phyloP scores from a whole-genome alignment of 176 grass and related monocot genomes.

The Areca catechu region DNA sequence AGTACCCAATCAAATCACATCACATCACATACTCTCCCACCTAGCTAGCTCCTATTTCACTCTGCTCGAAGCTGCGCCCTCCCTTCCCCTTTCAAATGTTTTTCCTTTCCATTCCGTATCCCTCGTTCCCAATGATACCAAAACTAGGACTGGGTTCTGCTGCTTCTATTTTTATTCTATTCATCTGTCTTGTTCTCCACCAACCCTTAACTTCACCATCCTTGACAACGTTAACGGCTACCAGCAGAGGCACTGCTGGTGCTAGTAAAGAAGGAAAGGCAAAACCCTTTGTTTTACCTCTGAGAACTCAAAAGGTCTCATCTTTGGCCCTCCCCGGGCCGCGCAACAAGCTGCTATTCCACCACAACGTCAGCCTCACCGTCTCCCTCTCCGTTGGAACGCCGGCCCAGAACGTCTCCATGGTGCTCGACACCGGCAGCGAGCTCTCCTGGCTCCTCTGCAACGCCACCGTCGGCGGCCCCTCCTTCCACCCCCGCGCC shows the following conservation, averaged over 20 bases:
- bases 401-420: conserved; percentile 65
- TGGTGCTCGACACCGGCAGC: conserved; percentile 89
- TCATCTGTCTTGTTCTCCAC: conserved; percentile 12
- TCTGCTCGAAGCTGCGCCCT: too few species aligned
- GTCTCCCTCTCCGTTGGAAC: conserved; percentile 43
- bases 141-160: too few species aligned
- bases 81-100: too few species aligned
- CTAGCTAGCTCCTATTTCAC: too few species aligned
- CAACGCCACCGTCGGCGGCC: conserved; percentile 20
- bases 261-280: neutral
- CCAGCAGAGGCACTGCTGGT: too few species aligned
- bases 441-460: conserved; percentile 86
- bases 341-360: conserved; percentile 44
- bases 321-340: conserved; percentile 4
- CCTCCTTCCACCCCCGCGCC: conserved; percentile 25
- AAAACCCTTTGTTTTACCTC: conserved; percentile 9
- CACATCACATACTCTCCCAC: too few species aligned
- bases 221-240: too few species aligned
- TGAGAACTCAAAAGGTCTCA: conserved; percentile 23
- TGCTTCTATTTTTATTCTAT: neutral
- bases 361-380: conserved; percentile 56
- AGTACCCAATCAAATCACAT: too few species aligned
- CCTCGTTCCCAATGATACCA: too few species aligned
- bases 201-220: neutral
- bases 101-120: too few species aligned